Percentiles rank a stretch among this genome's conserved stretches.
These are phyloP conservation scores for Huntiella omanensis DNA, from an alignment of 2,329 filamentous ascomycete species.

Conservation along the genomic window DNA sequence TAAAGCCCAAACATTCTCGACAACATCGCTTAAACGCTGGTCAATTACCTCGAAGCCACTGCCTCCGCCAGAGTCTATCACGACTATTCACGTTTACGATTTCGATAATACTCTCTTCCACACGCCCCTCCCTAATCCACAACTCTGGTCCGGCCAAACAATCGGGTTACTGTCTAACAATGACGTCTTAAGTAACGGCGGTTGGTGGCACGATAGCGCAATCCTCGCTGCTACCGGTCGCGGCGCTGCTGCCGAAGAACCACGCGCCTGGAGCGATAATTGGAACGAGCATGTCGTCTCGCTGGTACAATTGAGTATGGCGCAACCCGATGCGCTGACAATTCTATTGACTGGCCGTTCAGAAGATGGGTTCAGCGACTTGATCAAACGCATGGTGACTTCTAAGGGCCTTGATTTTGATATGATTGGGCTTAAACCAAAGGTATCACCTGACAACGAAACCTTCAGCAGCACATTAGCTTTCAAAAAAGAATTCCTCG, in stretches of 20 bases:
- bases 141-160: slow-evolving; percentile 65
- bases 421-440: slow-evolving; percentile 72
- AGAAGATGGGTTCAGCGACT: slow-evolving; percentile 55
- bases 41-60: slow-evolving; percentile 7
- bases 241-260: slow-evolving; percentile 65
- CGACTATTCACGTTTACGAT: slow-evolving; percentile 79
- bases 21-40: slow-evolving; percentile 9
- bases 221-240: slow-evolving; percentile 76
- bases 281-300: slow-evolving; percentile 88
- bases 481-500: slow-evolving; percentile 79
- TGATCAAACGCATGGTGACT: slow-evolving; percentile 63
- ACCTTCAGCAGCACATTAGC: slow-evolving; percentile 66
- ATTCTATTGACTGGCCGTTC: slow-evolving; percentile 76
- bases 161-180: slow-evolving; percentile 59
- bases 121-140: slow-evolving; percentile 73
- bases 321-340: slow-evolving; percentile 67
- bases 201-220: slow-evolving; percentile 90
- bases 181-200: slow-evolving; percentile 62
- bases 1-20: slow-evolving; percentile 8
- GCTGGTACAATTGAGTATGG: slow-evolving; percentile 60
- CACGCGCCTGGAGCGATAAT: slow-evolving; percentile 73
- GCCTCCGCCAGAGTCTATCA: slow-evolving; percentile 41
- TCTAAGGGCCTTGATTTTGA: slow-evolving; percentile 74
- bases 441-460: slow-evolving; percentile 61
- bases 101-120: slow-evolving; percentile 96